These are phyloP conservation scores for Noccaea caerulescens DNA, from an alignment of 345 rosid species.

Conservation along the genomic window DNA sequence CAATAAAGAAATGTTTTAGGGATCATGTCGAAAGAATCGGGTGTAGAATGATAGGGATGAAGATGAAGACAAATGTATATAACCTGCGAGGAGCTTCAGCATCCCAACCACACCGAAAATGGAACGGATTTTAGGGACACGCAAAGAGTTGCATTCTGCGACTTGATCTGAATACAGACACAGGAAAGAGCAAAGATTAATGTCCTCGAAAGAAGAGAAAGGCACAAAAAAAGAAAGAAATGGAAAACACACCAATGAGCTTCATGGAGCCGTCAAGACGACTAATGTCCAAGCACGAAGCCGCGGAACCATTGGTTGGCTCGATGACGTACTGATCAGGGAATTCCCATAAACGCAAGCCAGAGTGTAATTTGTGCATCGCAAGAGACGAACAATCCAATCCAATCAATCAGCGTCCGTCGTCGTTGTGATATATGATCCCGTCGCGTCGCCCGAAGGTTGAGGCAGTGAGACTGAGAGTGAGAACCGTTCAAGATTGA, in stretches of 20 bases:
- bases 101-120: constrained; percentile 85
- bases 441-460: not conserved
- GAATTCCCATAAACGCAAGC: constrained; percentile 91
- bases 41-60: not conserved
- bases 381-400: constrained; percentile 35
- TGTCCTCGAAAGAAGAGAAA: not conserved
- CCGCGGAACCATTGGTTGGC: constrained; percentile 83
- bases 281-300: constrained; percentile 65
- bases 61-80: not conserved
- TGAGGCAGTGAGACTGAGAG: constrained; percentile 21
- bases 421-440: not conserved
- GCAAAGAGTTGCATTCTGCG: constrained; percentile 71
- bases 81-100: constrained; percentile 90
- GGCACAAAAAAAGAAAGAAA: not conserved
- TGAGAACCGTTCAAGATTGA: constrained; percentile 29
- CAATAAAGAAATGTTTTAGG: not conserved
- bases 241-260: constrained; percentile 58
- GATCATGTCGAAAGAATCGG: too few relatives aligned
- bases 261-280: constrained; percentile 78
- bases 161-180: constrained; percentile 51
- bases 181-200: not conserved
- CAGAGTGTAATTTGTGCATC: constrained; percentile 72
- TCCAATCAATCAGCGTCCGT: constrained; percentile 9
- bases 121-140: constrained; percentile 79
- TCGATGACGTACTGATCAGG: constrained; percentile 92